A percentile compares a stretch with the other conserved stretches of the same genome.
Evolutionary conservation across 257 asterid genomes (phyloP).

Genomic region (Apocynum venetum): DNA sequence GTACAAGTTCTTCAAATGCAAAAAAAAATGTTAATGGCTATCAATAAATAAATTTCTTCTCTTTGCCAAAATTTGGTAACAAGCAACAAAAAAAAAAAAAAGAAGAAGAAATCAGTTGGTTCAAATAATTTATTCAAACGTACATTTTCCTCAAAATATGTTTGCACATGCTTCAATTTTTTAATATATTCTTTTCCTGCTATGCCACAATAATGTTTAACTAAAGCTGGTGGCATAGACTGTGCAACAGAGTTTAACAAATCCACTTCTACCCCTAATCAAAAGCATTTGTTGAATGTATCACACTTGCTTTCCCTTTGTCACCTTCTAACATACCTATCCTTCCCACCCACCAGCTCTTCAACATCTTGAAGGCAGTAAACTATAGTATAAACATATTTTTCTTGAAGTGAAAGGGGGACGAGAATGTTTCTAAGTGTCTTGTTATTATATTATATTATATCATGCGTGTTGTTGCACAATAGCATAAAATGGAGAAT

Average conservation of each 20-base stretch:
- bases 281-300: not conserved
- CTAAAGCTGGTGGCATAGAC: not conserved
- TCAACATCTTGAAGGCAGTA: not conserved
- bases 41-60: not conserved
- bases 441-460: not conserved
- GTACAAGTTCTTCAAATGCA: conserved; percentile 18
- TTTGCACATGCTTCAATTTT: not conserved
- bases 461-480: not conserved
- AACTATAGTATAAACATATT: not conserved
- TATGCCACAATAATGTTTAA: not conserved
- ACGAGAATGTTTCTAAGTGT: not conserved
- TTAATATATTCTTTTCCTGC: not conserved
- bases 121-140: not conserved
- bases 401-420: not conserved
- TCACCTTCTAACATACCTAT: not conserved
- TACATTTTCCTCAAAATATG: not conserved
- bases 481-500: not conserved
- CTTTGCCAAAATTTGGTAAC: not conserved
- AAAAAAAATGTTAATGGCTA: not conserved
- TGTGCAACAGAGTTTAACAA: not conserved
- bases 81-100: not conserved
- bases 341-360: not conserved
- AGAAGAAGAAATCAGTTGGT: not conserved
- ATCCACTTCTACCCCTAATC: not conserved
- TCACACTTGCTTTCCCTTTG: not conserved